Percentiles rank a stretch among this genome's conserved stretches.
phyloP scores from a whole-genome alignment of 106 monocot genomes.

The Dendrobium nobile region DNA sequence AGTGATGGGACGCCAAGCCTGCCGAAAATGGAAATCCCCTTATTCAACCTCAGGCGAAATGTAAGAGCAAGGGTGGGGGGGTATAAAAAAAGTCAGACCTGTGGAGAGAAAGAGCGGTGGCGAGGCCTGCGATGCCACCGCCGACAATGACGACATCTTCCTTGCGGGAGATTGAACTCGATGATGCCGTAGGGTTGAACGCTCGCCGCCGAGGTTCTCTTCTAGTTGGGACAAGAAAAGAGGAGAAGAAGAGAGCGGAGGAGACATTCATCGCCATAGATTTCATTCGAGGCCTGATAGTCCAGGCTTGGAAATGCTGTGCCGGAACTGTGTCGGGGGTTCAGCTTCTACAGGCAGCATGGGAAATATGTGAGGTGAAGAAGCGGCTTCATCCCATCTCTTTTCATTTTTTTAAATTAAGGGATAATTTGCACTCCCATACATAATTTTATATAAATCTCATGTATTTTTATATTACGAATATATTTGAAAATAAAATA shows the following conservation, averaged over 20 bases:
- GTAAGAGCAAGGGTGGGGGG: background rate
- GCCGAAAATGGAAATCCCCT: background rate
- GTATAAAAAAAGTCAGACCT: constrained; percentile 4
- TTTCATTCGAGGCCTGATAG: background rate
- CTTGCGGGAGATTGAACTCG: constrained; percentile 4
- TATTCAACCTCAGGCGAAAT: background rate
- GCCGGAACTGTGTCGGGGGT: background rate
- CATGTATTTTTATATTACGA: too few relatives aligned
- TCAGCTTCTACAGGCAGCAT: background rate
- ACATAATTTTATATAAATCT: too few relatives aligned
- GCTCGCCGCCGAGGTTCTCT: background rate
- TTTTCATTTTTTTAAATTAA: too few relatives aligned
- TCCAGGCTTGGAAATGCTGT: background rate
- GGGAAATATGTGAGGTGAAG: background rate
- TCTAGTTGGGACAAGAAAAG: background rate
- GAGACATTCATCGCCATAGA: background rate
- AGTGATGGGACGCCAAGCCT: constrained; percentile 61
- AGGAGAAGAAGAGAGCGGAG: background rate
- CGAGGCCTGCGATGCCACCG: constrained; percentile 90
- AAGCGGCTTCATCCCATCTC: background rate
- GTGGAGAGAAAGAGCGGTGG: constrained; percentile 68
- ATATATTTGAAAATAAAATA: too few relatives aligned
- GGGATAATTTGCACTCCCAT: too few relatives aligned
- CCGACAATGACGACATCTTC: constrained; percentile 76
- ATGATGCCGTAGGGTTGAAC: constrained; percentile 2